Evolutionary conservation across 371 early-diverging fungal genomes (phyloP).

Genomic region (Mucor plumbeus): DNA sequence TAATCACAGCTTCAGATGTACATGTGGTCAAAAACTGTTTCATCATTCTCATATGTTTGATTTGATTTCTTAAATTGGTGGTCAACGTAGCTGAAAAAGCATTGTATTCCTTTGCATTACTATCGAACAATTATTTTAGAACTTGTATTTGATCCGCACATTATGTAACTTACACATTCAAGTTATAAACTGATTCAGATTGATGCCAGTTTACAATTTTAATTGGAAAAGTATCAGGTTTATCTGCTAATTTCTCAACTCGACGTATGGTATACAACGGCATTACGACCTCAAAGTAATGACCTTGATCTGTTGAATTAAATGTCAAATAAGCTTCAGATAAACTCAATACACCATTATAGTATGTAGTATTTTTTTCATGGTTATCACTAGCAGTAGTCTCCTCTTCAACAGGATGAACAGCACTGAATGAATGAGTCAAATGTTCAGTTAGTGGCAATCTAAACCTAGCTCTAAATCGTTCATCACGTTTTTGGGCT

Average conservation of each 20-base stretch:
- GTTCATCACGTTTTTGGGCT: slow-evolving; percentile 80
- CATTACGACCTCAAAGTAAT: slow-evolving; percentile 70
- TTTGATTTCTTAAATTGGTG: slow-evolving; percentile 60
- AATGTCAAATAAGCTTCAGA: slow-evolving; percentile 89
- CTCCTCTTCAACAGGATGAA: slow-evolving; percentile 40
- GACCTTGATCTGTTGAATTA: slow-evolving; percentile 57
- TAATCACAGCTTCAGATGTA: slow-evolving; percentile 73
- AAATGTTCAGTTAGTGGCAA: slow-evolving; percentile 73
- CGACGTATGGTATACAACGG: slow-evolving; percentile 91
- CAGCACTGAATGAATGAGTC: slow-evolving; percentile 56
- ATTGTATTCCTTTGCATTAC: slow-evolving; percentile 46
- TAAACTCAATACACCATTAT: slow-evolving; percentile 74
- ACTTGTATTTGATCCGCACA: neutral
- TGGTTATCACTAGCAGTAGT: neutral
- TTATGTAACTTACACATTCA: slow-evolving; percentile 46
- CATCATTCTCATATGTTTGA: slow-evolving; percentile 74
- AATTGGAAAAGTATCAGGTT: slow-evolving; percentile 47
- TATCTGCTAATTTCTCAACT: slow-evolving; percentile 76
- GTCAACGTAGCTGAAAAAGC: slow-evolving; percentile 60
- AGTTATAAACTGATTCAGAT: slow-evolving; percentile 51
- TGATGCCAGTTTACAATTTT: slow-evolving; percentile 73
- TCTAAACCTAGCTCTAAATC: slow-evolving; percentile 77
- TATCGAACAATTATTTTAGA: slow-evolving; percentile 3
- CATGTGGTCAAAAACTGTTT: slow-evolving; percentile 85
- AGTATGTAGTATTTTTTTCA: slow-evolving; percentile 15